Conservation (phyloP, 495 filamentous ascomycete genomes). For the Endocarpon pusillum region DNA sequence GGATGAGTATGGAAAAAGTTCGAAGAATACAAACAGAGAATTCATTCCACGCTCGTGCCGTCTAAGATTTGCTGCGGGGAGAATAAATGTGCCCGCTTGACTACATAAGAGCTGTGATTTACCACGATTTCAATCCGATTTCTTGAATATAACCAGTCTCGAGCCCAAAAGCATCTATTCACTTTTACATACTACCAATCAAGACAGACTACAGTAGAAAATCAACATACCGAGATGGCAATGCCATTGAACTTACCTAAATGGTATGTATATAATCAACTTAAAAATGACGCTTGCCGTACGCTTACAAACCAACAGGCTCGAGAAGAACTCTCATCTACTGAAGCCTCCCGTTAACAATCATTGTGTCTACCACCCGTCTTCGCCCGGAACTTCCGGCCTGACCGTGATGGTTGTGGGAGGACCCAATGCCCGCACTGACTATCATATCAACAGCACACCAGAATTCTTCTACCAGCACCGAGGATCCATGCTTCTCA, state of each 20-base stretch:
- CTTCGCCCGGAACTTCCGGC: conserved; percentile 23
- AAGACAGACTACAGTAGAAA: not conserved
- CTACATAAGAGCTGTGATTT: too few species aligned
- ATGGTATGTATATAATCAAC: conserved; percentile 37
- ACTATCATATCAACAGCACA: conserved; percentile 96
- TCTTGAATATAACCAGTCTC: too few species aligned
- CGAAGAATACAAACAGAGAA: too few species aligned
- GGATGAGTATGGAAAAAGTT: too few species aligned
- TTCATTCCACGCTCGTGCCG: too few species aligned
- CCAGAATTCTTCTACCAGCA: conserved; percentile 98
- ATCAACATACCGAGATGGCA: conserved; percentile 17
- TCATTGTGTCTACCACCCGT: conserved; percentile 76
- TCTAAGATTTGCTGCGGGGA: too few species aligned
- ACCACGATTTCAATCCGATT: too few species aligned
- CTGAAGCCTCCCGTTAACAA: conserved; percentile 94
- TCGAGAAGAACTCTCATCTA: conserved; percentile 80
- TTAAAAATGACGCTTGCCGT: not conserved
- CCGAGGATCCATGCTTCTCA: conserved; percentile 80
- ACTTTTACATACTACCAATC: not conserved
- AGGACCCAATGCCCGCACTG: conserved; percentile 87
- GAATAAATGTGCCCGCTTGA: too few species aligned
- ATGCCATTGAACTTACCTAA: conserved; percentile 63
- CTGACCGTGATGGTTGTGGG: conserved; percentile 65
- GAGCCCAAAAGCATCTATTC: too few species aligned
- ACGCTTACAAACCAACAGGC: conserved; percentile 36